Evolutionary conservation across 306 rosid genomes (phyloP).

Genomic region (Albizia julibrissin): DNA sequence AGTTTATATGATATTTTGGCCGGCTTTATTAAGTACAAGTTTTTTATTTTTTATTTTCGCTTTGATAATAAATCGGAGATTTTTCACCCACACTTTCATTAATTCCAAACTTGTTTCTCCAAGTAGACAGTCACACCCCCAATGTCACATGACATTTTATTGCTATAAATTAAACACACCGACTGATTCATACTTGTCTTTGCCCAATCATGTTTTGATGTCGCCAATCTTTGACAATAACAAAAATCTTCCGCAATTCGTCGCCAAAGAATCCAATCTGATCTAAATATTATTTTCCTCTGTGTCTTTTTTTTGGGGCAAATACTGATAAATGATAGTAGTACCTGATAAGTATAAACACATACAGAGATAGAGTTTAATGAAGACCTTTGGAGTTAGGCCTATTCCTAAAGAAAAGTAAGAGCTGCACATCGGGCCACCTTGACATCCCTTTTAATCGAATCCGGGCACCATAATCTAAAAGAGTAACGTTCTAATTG

Average conservation of each 20-base stretch:
- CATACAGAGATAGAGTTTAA: neutral
- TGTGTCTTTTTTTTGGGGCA: neutral
- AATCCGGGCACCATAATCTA: neutral
- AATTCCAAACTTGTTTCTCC: neutral
- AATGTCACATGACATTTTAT: neutral
- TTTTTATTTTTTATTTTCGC: no score
- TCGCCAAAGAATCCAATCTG: neutral
- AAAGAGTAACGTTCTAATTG: no score
- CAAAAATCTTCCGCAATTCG: neutral
- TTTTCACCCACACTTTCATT: neutral
- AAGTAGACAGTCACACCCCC: neutral
- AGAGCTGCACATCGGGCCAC: neutral
- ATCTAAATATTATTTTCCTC: neutral
- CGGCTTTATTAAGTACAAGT: no score
- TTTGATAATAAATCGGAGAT: neutral
- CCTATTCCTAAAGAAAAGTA: neutral
- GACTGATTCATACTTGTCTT: neutral
- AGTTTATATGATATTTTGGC: neutral
- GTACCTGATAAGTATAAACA: neutral
- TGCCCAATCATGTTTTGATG: neutral
- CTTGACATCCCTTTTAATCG: neutral
- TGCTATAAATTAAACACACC: no score
- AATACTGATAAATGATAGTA: neutral
- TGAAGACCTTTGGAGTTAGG: neutral
- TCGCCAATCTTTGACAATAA: neutral